phyloP scores from a whole-genome alignment of 805 yeast genomes.

The Diddensiella caesifluorescens region DNA sequence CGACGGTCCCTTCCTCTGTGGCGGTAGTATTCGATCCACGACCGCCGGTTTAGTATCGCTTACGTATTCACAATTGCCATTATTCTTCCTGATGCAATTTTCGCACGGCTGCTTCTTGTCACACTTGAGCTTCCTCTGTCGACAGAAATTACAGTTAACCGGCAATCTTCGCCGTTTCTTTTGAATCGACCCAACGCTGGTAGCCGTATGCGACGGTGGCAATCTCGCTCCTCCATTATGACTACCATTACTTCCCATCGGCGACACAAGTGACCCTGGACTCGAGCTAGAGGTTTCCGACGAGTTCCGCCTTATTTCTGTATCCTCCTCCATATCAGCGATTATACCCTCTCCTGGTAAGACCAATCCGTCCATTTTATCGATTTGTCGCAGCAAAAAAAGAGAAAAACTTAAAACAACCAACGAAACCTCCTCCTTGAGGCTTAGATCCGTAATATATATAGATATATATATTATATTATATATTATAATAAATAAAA shows the following conservation, averaged over 20 bases:
- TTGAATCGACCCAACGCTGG: slow-evolving; percentile 15
- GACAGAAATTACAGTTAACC: slow-evolving; percentile 30
- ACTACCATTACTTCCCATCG: no score
- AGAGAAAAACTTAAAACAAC: no score
- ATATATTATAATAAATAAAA: no score
- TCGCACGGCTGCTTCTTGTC: slow-evolving; percentile 31
- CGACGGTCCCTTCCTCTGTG: not conserved
- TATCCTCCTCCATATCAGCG: not conserved
- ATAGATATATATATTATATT: no score
- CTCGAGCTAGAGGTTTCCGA: no score
- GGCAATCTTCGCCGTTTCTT: slow-evolving; percentile 30
- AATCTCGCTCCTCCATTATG: slow-evolving; percentile 16
- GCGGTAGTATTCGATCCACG: not conserved
- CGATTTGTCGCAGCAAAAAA: no score
- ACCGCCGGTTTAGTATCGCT: not conserved
- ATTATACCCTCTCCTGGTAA: slow-evolving; percentile 1
- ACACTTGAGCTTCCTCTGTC: slow-evolving; percentile 32
- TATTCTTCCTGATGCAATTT: slow-evolving; percentile 27
- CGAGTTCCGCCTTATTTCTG: no score
- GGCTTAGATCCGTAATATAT: no score
- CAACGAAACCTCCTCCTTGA: no score
- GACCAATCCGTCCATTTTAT: not conserved
- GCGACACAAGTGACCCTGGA: no score
- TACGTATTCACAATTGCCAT: slow-evolving; percentile 15
- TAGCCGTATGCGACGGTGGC: slow-evolving; percentile 16